Evolutionary conservation across 1,284 basidiomycete species (phyloP), one percentile per base, ranked within the genome.

Genomic region (Mixia osmundae): DNA sequence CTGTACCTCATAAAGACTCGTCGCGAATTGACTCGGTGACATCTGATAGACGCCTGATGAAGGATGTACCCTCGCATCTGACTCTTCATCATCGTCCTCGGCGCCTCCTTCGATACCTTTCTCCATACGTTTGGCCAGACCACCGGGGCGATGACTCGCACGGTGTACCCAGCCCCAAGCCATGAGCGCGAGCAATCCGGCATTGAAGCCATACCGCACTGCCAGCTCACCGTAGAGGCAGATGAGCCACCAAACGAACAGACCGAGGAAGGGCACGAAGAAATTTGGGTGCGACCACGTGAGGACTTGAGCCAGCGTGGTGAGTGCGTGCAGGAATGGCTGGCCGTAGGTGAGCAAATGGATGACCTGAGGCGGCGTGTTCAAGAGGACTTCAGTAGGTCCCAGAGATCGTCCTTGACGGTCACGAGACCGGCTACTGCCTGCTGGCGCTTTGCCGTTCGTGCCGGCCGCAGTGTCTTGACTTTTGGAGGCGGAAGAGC

Each of bases 351-450:
- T 43, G 21, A 51, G 42, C 5, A 51, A 39, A 30, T 46, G 47
- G 33, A 51, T 38, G 18, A 51, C 39, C 9, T 44, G 36, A 3
- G 50, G 44, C 8, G 50, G 50, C n/a, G 49, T 45, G 12, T 45
- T 40, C 14, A 51, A 43, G 9, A 51, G 39, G 10, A 47, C 33
- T 36, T 49, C 47, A 25, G 48, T 50, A 7, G 47, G 50, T n/a
- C n/a, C n/a, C n/a, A n/a, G n/a, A n/a, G n/a, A n/a, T n/a, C n/a
- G n/a, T n/a, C n/a, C n/a, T n/a, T n/a, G n/a, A n/a, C n/a, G n/a
- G n/a, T n/a, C n/a, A n/a, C n/a, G n/a, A n/a, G n/a, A n/a, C n/a
- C n/a, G n/a, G n/a, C n/a, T n/a, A n/a, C n/a, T n/a, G n/a, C n/a
- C n/a, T n/a, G n/a, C n/a, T n/a, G n/a, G n/a, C n/a, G n/a, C n/a